A percentile compares a stretch with the other conserved stretches of the same genome.
Conservation (phyloP, 129 eudicot genomes). For the Scalesia atractyloides region DNA sequence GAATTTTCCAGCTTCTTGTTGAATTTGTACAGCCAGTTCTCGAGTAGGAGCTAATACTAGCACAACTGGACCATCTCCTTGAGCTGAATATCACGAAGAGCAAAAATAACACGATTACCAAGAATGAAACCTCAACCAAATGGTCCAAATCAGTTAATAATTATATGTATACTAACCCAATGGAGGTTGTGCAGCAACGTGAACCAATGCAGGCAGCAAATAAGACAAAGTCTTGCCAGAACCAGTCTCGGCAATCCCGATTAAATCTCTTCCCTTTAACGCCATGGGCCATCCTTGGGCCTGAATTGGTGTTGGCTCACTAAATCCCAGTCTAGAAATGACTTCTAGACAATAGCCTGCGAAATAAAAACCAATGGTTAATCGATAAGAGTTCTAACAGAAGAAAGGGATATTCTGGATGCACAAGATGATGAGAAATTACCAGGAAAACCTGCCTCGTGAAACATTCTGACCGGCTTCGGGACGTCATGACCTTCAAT, state of each 20-base stretch:
- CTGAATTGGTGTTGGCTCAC: slow-evolving; percentile 96
- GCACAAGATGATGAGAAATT: slow-evolving; percentile 6
- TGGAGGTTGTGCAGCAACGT: slow-evolving; percentile 86
- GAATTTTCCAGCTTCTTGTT: slow-evolving; percentile 79
- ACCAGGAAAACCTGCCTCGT: slow-evolving; percentile 95
- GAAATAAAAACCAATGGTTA: slow-evolving; percentile 4
- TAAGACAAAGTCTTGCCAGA: slow-evolving; percentile 96
- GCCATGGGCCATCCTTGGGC: slow-evolving; percentile 99
- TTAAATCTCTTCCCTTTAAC: slow-evolving; percentile 84
- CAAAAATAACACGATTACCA: neutral
- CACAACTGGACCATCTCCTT: slow-evolving; percentile 91
- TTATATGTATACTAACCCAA: slow-evolving; percentile 51
- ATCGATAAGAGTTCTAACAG: neutral
- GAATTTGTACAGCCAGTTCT: slow-evolving; percentile 96
- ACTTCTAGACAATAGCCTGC: slow-evolving; percentile 80
- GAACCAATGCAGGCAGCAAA: slow-evolving; percentile 86
- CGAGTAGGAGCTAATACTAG: slow-evolving; percentile 93
- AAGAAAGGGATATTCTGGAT: neutral
- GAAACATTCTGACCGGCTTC: slow-evolving; percentile 73
- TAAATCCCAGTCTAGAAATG: slow-evolving; percentile 76
- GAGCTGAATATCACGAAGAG: slow-evolving; percentile 41
- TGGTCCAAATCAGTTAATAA: neutral
- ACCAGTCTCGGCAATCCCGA: slow-evolving; percentile 98
- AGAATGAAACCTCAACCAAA: slow-evolving; percentile 7
- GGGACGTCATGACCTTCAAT: slow-evolving; percentile 90